Evolutionary conservation across 306 rosid species (phyloP), one percentile per base, ranked within the genome.

Genomic region (Vigna unguiculata): DNA sequence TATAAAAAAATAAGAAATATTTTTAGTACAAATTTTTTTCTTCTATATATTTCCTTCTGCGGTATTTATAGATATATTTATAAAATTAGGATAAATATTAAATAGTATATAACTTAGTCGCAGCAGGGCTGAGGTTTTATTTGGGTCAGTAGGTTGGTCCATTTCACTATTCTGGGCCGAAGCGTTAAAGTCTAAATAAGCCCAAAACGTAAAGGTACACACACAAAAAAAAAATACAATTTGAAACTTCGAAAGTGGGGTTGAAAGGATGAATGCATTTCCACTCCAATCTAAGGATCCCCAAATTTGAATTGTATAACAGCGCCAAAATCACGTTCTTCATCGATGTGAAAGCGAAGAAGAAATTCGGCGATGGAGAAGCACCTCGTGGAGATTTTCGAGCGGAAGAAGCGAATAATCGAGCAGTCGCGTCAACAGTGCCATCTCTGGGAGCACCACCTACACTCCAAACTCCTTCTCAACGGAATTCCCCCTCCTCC

Each of bases 401-500:
- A 92, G 63, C 76, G 85, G 74, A 91, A 86, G 86, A 86, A 65
- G 73, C 76, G 83, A 80, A 90, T 96, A 62, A 75, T 92, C 80
- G 93, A 91, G 36, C 96, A 85, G 47, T 93, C 90, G 77, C 86
- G 86, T 72, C 90, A 85, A 53, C 98, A 89, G 70, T 59, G 82
- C 72, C 61, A 47, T 87, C 89, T 86, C 30, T 93, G 91, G 83
- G 98, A 92, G 73, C 87, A 88, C 1, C 90, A 88, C 77, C 91
- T 91, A 61, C 86, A 83, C 7, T 83, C 96, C 54, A 88, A 92
- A 87, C 91, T 91, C 90, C 77, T 91, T 9, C 83, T 96, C 74
- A 87, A 86, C 49, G 99, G 98, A 81, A 85, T 92, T 24, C 49
- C 36, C 52, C 99, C 97, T 82, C 97, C 98, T 9, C 85, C 89